Base-by-base conservation (phyloP, 1,284 basidiomycete species). In the Omphalotus olearius region DNA sequence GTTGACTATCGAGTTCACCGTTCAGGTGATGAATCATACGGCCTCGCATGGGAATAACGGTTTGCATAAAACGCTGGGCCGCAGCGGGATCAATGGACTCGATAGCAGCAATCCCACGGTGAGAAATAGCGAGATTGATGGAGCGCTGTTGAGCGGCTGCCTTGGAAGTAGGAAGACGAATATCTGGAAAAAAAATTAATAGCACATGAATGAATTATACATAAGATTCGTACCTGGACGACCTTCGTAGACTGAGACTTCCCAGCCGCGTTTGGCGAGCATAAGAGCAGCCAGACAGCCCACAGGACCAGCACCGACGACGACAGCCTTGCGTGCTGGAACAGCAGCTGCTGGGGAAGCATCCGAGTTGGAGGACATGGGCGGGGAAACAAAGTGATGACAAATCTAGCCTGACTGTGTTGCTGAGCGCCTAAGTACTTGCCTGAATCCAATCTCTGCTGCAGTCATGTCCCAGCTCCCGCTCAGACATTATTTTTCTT, bases 91-190 rank as follows among this genome's bases (percentile, higher is more conserved):
- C 86, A 59, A 98, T 82, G 47, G 84, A 82, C 60, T 85, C 76
- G 40, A 98, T 75, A 30, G 95, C 95, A 58, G 87, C 82, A 52
- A 98, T 86, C 55, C 95, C 96, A 50, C 96, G 84, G 53, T 93
- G 83, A 16, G 94, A 98, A 57, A 99, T 93, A 33, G 95, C 95
- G 47, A 99, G 79, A 73, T 99, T 99, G 73, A 99, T 98, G 51
- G 92, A 96, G 54, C 96, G 83, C 60, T 88, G 85, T 62, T 83
- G 78, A 35, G 76, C 70, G 52, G 72, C 74, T 47, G 75, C 74
- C 67, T 81, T 86, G 50, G 83, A 84, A 37, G 82, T 77, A 42
- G 84, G 76, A 51, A 86, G 74, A 35, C 89, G 82, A 62, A 86
- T 75, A 70, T 91, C 88, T 91, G 62, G 38, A 56, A 57, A 36